Evolutionary conservation across 805 yeast species (phyloP), one percentile per base, ranked within the genome.

Genomic region (Yarrowia hollandica): DNA sequence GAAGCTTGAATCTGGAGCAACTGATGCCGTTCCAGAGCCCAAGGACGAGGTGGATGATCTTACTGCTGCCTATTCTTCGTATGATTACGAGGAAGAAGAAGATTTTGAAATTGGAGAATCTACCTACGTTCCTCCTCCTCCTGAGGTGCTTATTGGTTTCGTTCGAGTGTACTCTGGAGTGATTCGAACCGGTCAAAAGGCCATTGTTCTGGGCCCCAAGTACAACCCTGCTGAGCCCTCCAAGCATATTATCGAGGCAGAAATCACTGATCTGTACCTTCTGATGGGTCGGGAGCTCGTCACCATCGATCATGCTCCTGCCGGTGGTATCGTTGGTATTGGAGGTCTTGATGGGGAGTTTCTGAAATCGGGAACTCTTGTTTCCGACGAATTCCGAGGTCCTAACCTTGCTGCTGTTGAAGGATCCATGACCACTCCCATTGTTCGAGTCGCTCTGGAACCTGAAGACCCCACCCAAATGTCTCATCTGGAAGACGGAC

Each of bases 271-370:
- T 39, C 73, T 94, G 35, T 91, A 82, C 66, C 73, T 94, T 59
- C 76, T 94, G 59, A 94, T 94, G 98, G 99, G 99, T 16, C 78
- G 92, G 64, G 97, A 94, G 61, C 74, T 92, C 31, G 82, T 90
- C 2, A 78, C 91, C 2, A 76, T 94, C 63, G 80, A 85, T 39
- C 79, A 78, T 15, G 96, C 92, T 5, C 96, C 96, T 1, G 92
- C 97, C 0, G 99, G 99, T 28, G 90, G 88, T 65, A 90, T 94
- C 62, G 95, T 89, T 6, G 99, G 97, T 54, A 85, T 94, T 52
- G 92, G 90, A 33, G 98, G 99, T 0, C 77, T 94, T 18, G 96
- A 86, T 2, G 88, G 88, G 7, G 83, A 82, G 57, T 79, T 94
- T 28, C 71, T 92, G 64, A 94, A 94, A 69, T 88, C 85, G 67